These are phyloP conservation scores for Fusarium sp. DNA, from an alignment of 2,329 filamentous ascomycete genomes.

Conservation along the genomic window DNA sequence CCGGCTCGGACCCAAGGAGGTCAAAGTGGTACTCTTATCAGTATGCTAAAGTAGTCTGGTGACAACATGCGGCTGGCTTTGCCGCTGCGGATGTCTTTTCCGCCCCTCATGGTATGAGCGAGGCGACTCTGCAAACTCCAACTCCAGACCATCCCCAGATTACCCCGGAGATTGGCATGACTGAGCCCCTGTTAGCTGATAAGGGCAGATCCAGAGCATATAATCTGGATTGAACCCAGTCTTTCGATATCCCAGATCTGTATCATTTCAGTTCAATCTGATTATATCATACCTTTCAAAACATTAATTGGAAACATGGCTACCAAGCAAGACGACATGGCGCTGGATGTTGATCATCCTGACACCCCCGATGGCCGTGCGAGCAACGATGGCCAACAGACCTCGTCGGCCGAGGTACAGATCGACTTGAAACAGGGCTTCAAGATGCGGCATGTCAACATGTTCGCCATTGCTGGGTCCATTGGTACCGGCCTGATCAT, in stretches of 20 bases:
- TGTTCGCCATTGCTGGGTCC: neutral
- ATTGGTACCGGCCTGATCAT: neutral
- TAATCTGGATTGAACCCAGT: neutral
- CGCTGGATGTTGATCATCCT: neutral
- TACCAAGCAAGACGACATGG: neutral
- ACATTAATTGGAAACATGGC: too few species aligned
- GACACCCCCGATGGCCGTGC: neutral
- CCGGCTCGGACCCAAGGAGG: too few species aligned
- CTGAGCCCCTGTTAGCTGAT: neutral
- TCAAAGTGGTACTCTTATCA: too few species aligned
- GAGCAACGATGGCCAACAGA: neutral
- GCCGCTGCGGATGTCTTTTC: neutral
- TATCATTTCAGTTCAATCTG: neutral
- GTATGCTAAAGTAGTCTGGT: neutral
- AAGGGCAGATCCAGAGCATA: neutral
- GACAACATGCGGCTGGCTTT: neutral
- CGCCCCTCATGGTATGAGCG: too few species aligned
- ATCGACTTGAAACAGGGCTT: neutral
- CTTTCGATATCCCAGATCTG: neutral
- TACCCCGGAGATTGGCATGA: neutral
- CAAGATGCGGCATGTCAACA: neutral
- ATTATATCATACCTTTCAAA: neutral
- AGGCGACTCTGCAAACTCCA: neutral
- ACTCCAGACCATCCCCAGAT: neutral
- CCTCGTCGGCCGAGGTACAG: neutral